Conservation (phyloP, 495 filamentous ascomycete species). For the Stereocaulon alpinum region DNA sequence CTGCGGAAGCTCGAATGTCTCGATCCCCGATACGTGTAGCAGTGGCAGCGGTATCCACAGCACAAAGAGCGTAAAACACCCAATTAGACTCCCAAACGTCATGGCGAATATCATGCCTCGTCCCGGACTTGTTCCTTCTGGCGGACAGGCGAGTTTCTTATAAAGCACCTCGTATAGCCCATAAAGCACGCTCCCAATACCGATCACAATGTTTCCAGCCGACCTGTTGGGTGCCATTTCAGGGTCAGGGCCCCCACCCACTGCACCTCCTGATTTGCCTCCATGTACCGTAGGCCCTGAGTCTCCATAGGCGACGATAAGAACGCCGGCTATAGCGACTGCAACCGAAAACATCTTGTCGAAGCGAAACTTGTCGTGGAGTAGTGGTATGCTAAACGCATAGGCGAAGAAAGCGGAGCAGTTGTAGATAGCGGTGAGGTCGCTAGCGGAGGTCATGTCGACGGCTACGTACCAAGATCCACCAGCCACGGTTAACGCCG, state of each 20-base stretch:
- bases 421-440: conserved; percentile 97
- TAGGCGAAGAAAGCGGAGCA: conserved; percentile 99
- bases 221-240: conserved; percentile 49
- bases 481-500: conserved; percentile 80
- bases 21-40: conserved; percentile 63
- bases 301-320: conserved; percentile 89
- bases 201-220: conserved; percentile 83
- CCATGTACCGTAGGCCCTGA: conserved; percentile 38
- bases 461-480: conserved; percentile 95
- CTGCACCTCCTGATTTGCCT: conserved; percentile 39
- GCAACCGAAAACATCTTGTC: conserved; percentile 76
- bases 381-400: conserved; percentile 79
- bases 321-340: conserved; percentile 77
- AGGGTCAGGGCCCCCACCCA: conserved; percentile 33
- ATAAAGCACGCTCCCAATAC: conserved; percentile 85
- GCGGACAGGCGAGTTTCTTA: conserved; percentile 84
- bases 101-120: conserved; percentile 90
- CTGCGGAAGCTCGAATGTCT: conserved; percentile 70
- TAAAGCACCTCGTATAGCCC: conserved; percentile 96
- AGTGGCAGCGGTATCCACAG: conserved; percentile 89
- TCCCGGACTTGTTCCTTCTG: conserved; percentile 69
- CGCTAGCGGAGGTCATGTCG: conserved; percentile 78
- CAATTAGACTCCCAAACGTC: conserved; percentile 78
- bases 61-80: conserved; percentile 69
- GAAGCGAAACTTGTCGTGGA: conserved; percentile 68